These are phyloP conservation scores for Leccinum longicurvipes DNA, from an alignment of 768 basidiomycete genomes.

Conservation along the genomic window DNA sequence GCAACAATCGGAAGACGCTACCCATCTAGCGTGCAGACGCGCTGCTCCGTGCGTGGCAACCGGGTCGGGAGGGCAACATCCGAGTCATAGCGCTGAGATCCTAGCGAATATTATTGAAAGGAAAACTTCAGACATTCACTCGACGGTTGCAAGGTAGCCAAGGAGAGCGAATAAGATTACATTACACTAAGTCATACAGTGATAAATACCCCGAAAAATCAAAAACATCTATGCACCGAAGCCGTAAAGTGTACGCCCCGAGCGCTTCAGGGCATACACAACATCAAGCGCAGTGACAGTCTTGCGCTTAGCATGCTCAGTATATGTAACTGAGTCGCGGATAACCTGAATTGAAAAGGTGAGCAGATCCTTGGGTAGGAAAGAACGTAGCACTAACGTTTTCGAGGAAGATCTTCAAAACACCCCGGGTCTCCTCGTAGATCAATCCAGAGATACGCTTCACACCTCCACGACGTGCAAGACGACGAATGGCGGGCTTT, in stretches of 20 bases:
- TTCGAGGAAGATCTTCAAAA: conserved; percentile 89
- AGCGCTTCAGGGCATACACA: conserved; percentile 82
- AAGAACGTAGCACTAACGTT: conserved; percentile 80
- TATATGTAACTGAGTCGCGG: conserved; percentile 97
- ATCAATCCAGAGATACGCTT: conserved; percentile 87
- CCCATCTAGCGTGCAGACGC: no score
- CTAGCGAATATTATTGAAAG: no score
- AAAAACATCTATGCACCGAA: conserved; percentile 66
- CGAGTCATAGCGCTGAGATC: no score
- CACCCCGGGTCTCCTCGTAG: conserved; percentile 37
- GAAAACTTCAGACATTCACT: not conserved
- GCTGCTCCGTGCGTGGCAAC: no score
- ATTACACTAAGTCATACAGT: conserved; percentile 33
- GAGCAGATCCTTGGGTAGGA: no score
- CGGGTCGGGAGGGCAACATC: no score
- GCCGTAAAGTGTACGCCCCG: conserved; percentile 87
- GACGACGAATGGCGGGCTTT: conserved; percentile 93
- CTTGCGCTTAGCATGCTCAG: conserved; percentile 95
- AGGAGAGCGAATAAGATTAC: conserved; percentile 17
- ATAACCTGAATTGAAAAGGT: no score
- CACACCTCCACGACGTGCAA: conserved; percentile 94
- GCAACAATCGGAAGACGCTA: no score
- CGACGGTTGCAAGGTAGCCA: not conserved
- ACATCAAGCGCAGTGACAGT: conserved; percentile 96
- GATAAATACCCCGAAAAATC: conserved; percentile 27